Evolutionary conservation across 257 asterid species (phyloP), one percentile per base, ranked within the genome.

Genomic region (Ocimum tenuiflorum): DNA sequence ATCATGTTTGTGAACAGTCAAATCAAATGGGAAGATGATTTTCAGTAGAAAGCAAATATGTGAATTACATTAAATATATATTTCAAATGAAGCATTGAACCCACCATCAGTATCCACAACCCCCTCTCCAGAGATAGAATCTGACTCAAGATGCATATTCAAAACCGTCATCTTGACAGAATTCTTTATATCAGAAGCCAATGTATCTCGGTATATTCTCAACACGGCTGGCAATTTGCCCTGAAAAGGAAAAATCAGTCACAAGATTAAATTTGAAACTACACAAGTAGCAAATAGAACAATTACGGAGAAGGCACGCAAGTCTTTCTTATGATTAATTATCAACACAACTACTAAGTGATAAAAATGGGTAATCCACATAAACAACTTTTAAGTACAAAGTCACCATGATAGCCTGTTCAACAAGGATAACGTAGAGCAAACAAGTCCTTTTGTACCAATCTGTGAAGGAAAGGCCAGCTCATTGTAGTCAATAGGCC

Each of bases 221-320:
- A 94, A 82, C 50, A 89, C 97, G 65, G 94, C 85, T 22, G 99
- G 99, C 70, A 94, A 81, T 77, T 87, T 94, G 64, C 96, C 96
- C 99, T 89, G 86, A 72, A 82, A 79, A 68, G 20, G 63, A 62
- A 64, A 68, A 52, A 7, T 55, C 60, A 42, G 58, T 64, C 56
- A 65, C 6, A 10, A 62, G 61, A 81, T 42, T 29, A 54, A 42
- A 65, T 47, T 19, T 54, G 56, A 53, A 52, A 67, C 45, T 41
- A 70, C 24, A 45, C 3, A 27, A 46, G 33, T 62, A 35, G 60
- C 47, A n/a, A n/a, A 62, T 43, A 47, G 19, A 36, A n/a, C 27
- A 48, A 49, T 18, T 11, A 59, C 31, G 33, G 55, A 42, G 31
- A 38, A 48, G 20, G 53, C 27, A 43, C 35, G 48, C 15, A 45